Evolutionary conservation across 1,284 basidiomycete genomes (phyloP), one percentile per base, ranked within the genome.

Genomic region (Tilletia indica): DNA sequence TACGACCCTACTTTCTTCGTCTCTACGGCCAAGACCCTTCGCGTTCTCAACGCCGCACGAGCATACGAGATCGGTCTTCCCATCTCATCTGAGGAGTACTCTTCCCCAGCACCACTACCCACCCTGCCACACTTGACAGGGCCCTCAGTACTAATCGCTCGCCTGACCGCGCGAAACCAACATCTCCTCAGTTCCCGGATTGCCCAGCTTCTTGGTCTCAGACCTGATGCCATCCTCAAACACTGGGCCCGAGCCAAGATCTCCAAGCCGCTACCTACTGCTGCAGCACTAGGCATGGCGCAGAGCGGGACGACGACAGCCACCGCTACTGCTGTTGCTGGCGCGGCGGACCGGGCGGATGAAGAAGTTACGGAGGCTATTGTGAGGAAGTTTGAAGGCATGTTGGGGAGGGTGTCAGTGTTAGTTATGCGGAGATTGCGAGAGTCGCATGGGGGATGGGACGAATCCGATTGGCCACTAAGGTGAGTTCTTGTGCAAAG

Each of bases 241-340:
- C 96, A 98, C 83, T 99, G 97, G 97, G 95, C 97, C 0, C 91
- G 90, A 73, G 92, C 93, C 5, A 96, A 97, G 85, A 95, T 99
- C 71, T 78, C 90, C 36, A 89, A 89, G 6, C 90, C 92, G 8
- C 89, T 89, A 76, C 64, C 77, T 8, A 36, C 71, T 45, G 16
- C 74, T 39, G 70, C 73, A 5, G 49, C 61, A 48, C 31, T 39
- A 4, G 66, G 39, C 38, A n/a, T 68, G 6, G 87, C 87, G 3
- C 87, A 87, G 58, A 89, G 89, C 70, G 86, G 87, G 0, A 89
- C 68, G 83, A 76, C 1, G 72, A 78, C 19, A 80, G 88, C 6
- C 80, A 31, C 49, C 19, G 31, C 69, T 6, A 51, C 47, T n/a
- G 67, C 51, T 47, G 38, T 68, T 25, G 45, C n/a, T 2, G 42